A percentile compares a stretch with the other conserved stretches of the same genome.
These are phyloP conservation scores for Beauveria sp. DNA, from an alignment of 2,329 filamentous ascomycete genomes.

Conservation along the genomic window DNA sequence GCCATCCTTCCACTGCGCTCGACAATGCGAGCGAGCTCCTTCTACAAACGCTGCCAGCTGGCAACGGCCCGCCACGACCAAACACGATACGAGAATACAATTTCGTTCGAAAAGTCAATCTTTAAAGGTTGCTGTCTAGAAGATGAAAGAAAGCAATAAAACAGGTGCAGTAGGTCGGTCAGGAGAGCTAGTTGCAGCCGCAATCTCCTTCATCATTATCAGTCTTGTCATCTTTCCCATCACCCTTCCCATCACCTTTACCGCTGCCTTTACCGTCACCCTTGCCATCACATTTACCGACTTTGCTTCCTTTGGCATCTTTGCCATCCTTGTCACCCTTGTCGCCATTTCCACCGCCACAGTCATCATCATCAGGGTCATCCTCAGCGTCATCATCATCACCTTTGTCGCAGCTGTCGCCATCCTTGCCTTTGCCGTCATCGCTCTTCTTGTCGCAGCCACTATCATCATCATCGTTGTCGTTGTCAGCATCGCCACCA, in stretches of 20 bases:
- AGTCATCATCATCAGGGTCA: neutral
- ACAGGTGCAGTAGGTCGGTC: neutral
- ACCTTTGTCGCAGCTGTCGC: neutral
- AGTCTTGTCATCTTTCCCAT: neutral
- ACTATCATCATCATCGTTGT: neutral
- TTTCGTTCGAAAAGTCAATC: neutral
- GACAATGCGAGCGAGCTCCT: neutral
- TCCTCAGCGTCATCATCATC: neutral
- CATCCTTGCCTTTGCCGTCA: neutral
- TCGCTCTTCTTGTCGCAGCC: neutral
- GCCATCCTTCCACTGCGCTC: neutral
- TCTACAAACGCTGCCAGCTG: slow-evolving; percentile 3
- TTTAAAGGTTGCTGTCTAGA: neutral
- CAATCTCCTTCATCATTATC: slow-evolving; percentile 9
- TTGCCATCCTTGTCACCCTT: neutral
- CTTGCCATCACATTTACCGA: neutral
- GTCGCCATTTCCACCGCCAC: neutral
- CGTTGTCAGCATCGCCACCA: neutral
- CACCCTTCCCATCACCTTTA: neutral
- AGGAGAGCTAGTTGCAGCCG: slow-evolving; percentile 4
- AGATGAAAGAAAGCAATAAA: neutral
- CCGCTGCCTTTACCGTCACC: neutral
- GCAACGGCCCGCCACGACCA: neutral
- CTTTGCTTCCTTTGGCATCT: neutral
- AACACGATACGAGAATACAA: neutral